Evolutionary conservation across 768 basidiomycete species (phyloP), one percentile per base, ranked within the genome.

Genomic region (Russula lepida): DNA sequence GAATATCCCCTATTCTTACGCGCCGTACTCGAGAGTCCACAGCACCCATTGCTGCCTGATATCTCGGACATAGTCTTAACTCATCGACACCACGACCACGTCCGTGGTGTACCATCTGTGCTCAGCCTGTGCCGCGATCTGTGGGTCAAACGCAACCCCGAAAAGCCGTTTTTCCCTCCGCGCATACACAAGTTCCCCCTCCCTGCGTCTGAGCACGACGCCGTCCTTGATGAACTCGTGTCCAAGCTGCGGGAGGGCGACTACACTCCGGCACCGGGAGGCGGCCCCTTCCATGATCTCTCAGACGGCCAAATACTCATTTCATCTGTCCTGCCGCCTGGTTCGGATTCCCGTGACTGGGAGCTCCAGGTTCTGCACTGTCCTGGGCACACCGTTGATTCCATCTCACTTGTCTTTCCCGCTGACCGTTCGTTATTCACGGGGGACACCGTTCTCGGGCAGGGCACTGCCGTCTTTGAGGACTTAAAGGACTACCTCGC

Each of bases 351-450:
- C 30, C 49, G 47, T 8, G 64, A 69, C 35, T 48, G 75, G 19
- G 68, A 70, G 6, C 78, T 97, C 11, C 78, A 78, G 27, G 82
- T 97, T 25, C 68, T 98, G 0, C 85, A 92, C 69, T 86, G 91
- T 0, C 95, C 95, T 0, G 95, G 95, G 0, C 95, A 98, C 67
- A 98, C 95, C 0, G 67, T 75, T 49, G 95, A 98, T 71, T 94
- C 91, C 3, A 80, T 97, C 69, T 85, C 79, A 52, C 75, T 98
- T 41, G 75, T 85, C 58, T 75, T 93, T 54, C 77, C 81, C 0
- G 79, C 80, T 48, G 91, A 95, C 67, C 74, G 76, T 27, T 85
- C 84, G 0, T 78, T 98, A 17, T 94, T 95, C 75, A 95, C 92
- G 0, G 91, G 88, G 0, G 95, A 98, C 74, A 91, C 86, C 5